Evolutionary conservation across 257 asterid genomes (phyloP).

Genomic region (Forsythia viridissima): DNA sequence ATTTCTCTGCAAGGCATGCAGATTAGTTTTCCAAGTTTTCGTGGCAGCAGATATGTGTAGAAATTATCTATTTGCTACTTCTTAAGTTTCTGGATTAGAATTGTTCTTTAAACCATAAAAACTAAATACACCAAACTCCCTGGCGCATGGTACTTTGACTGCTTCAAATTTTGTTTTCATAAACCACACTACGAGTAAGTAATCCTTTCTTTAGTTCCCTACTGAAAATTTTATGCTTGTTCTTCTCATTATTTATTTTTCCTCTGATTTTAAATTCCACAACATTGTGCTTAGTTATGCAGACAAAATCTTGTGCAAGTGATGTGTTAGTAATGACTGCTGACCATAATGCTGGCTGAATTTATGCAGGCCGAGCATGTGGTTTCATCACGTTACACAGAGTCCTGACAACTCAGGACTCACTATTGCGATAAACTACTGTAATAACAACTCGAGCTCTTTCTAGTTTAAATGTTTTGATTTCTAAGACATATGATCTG

Average conservation of each 20-base stretch:
- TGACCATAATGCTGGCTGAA: not conserved
- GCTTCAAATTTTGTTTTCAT: no score
- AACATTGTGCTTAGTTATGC: not conserved
- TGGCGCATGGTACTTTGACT: no score
- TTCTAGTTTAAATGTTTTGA: slow-evolving; percentile 8
- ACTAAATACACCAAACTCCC: no score
- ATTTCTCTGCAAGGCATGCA: no score
- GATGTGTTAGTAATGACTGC: not conserved
- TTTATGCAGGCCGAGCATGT: slow-evolving; percentile 93
- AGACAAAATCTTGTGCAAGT: not conserved
- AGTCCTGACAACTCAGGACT: slow-evolving; percentile 64
- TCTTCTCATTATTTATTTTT: not conserved
- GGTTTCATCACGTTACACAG: slow-evolving; percentile 95
- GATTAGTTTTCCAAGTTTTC: no score
- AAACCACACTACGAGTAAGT: no score
- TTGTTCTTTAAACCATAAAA: no score
- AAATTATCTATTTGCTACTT: no score
- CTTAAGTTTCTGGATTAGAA: no score
- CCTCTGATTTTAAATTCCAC: not conserved
- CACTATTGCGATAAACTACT: slow-evolving; percentile 81
- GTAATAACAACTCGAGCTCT: slow-evolving; percentile 35
- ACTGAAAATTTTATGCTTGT: not conserved
- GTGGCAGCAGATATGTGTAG: no score
- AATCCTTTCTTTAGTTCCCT: no score
- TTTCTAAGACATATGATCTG: slow-evolving; percentile 1